Percentiles rank a stretch among this genome's conserved stretches.
phyloP scores from a whole-genome alignment of 148 eudicot species.

The Spergularia bocconei region DNA sequence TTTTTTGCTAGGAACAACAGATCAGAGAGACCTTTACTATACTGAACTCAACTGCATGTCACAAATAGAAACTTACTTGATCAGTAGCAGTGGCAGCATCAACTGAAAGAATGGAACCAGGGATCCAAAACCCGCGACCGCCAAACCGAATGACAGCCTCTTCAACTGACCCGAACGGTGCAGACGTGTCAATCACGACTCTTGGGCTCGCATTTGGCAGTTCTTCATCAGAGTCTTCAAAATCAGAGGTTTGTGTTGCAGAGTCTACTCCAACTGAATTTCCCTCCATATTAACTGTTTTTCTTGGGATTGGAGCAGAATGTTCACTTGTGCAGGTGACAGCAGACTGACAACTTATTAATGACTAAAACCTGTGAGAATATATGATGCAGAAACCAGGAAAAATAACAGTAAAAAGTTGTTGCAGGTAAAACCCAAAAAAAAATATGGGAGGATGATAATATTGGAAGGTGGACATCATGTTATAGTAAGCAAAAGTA shows the following conservation, averaged over 20 bases:
- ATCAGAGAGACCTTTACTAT: too few relatives aligned
- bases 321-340: not conserved
- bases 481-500: not conserved
- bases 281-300: not conserved
- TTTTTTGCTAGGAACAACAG: too few relatives aligned
- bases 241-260: slow-evolving; percentile 37
- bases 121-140: slow-evolving; percentile 75
- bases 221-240: slow-evolving; percentile 4
- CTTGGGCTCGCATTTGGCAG: slow-evolving; percentile 37
- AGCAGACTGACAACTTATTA: not conserved
- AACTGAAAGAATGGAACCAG: slow-evolving; percentile 39
- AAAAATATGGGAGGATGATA: not conserved
- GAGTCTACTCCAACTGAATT: slow-evolving; percentile 42
- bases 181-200: slow-evolving; percentile 71
- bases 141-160: slow-evolving; percentile 86
- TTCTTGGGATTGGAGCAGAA: not conserved
- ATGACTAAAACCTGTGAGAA: not conserved
- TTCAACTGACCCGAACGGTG: slow-evolving; percentile 75
- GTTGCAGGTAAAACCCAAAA: not conserved
- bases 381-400: not conserved
- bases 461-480: not conserved
- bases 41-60: too few relatives aligned
- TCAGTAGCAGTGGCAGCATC: slow-evolving; percentile 9
- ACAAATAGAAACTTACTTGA: slow-evolving; percentile 8
- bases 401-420: not conserved